Base-by-base conservation (phyloP, 192 early-diverging fungal species). In the Mortierella antarctica region DNA sequence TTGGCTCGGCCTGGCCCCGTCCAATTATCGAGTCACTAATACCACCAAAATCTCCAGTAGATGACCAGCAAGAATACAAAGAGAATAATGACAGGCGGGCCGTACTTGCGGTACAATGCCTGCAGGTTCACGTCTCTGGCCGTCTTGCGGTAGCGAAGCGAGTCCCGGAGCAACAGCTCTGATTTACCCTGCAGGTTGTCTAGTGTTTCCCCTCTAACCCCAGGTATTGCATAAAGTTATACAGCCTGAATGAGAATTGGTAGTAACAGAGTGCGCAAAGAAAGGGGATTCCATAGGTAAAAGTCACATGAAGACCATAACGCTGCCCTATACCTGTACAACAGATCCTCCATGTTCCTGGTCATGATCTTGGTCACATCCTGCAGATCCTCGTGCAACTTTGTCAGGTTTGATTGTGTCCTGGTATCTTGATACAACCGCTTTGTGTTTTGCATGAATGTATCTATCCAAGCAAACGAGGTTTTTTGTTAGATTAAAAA, bases 331-430 rank as follows among this genome's bases (percentile, higher is more conserved):
- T 65, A 77, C 74, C 74, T 77, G 88, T 95, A 97, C 58, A 99
- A 87, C 46, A 99, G 83, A 82, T 97, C 96, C 67, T 96, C 93
- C 89, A 99, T 96, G 86, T 99, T 99, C 78, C 94, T 96, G 42
- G 94, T 99, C 97, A 99, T 98, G 61, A 99, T 99, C 70, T 96
- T 89, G 42, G 95, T 95, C 6, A 99, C 96, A 83, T 99, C 97
- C 60, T 93, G 92, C 67, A 99, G 83, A 83, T 99, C 97, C 65
- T 97, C 96, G 82, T 98, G 96, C 42, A 99, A 84, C 83, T 95
- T 96, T 65, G 93, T 87, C 76, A 99, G 69, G 79, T 99, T 97
- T 53, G 91, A 88, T 82, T 96, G 94, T 21, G 96, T 95, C 64
- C 96, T 90, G 61, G 94, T 93, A 83, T 99, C 96, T 82, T 98